Conservation (phyloP, 2,329 filamentous ascomycete genomes). For the Kalmusia sp. region DNA sequence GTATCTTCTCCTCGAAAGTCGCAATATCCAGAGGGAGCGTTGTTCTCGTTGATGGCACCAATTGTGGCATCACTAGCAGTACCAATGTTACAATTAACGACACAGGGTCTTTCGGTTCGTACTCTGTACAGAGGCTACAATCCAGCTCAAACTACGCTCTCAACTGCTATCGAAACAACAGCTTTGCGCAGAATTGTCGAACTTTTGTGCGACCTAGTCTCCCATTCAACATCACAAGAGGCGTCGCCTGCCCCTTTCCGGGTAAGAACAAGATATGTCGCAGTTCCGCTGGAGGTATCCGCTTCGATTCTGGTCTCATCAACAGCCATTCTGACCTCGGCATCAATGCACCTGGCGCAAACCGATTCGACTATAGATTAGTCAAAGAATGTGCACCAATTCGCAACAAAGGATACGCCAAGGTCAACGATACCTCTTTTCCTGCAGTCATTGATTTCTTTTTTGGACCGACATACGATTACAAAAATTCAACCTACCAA, state of each 20-base stretch:
- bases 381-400: constrained; percentile 27
- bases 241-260: constrained; percentile 20
- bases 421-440: too few species aligned
- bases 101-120: too few species aligned
- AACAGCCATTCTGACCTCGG: constrained; percentile 20
- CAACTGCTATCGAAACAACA: constrained; percentile 4
- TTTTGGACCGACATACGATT: too few species aligned
- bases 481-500: too few species aligned
- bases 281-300: constrained; percentile 5
- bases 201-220: constrained; percentile 8
- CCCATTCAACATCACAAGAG: not conserved
- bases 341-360: constrained; percentile 10
- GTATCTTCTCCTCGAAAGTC: too few species aligned
- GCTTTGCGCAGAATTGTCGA: not conserved
- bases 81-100: too few species aligned
- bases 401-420: not conserved
- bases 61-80: too few species aligned
- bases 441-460: not conserved
- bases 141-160: constrained; percentile 9
- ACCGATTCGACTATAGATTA: not conserved
- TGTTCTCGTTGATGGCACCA: too few species aligned
- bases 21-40: too few species aligned
- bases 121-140: too few species aligned
- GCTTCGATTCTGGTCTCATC: constrained; percentile 17
- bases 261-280: constrained; percentile 9